Conservation (phyloP, 139 green algal species). For the Chlamydomonas incerta region DNA sequence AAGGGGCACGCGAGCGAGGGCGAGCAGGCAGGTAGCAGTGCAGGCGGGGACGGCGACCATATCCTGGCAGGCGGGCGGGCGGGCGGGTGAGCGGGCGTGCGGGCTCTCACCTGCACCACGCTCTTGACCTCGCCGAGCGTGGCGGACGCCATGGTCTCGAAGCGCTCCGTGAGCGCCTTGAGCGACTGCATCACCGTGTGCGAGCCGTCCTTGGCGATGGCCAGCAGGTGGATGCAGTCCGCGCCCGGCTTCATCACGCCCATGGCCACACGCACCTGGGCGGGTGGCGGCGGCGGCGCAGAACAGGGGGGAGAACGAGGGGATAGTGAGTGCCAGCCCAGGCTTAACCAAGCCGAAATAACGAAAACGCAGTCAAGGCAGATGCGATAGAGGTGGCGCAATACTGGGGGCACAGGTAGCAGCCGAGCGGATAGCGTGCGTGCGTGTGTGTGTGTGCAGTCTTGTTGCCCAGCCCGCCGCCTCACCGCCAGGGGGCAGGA, state of each 20-base stretch:
- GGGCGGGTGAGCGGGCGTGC: too few species aligned
- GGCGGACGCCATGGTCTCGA: constrained; percentile 17
- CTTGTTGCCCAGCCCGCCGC: neutral
- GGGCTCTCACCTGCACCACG: constrained; percentile 17
- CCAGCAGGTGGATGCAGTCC: constrained; percentile 24
- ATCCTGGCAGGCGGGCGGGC: too few species aligned
- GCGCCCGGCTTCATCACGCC: constrained; percentile 36
- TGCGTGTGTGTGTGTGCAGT: too few species aligned
- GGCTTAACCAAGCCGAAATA: neutral
- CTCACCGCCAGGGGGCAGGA: constrained; percentile 29
- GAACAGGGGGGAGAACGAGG: neutral
- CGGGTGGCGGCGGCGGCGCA: neutral
- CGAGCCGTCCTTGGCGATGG: constrained; percentile 20
- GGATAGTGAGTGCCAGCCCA: too few species aligned
- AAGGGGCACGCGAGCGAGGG: too few species aligned
- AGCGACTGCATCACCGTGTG: neutral
- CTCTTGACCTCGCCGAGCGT: constrained; percentile 31
- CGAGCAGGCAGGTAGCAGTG: too few species aligned
- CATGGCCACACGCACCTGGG: constrained; percentile 7
- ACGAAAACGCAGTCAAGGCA: too few species aligned
- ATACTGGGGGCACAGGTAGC: too few species aligned
- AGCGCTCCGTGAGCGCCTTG: neutral
- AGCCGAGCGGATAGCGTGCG: too few species aligned
- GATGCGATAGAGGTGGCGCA: too few species aligned
- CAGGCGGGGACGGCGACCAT: too few species aligned